Conservation (phyloP, 306 rosid genomes). For the Canavalia gladiata region DNA sequence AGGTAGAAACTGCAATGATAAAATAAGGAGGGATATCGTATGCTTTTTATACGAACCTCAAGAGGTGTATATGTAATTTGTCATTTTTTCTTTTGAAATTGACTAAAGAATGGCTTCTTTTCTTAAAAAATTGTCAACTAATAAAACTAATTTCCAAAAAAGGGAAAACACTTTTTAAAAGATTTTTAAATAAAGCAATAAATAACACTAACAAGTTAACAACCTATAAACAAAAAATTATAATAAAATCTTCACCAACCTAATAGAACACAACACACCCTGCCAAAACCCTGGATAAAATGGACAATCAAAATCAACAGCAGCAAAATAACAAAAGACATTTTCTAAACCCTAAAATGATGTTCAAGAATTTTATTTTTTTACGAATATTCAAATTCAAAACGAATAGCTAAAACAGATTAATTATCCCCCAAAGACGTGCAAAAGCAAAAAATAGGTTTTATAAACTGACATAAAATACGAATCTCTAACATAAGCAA, state of each 20-base stretch:
- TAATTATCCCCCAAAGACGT: neutral
- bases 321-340: conserved; percentile 4
- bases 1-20: too few relatives aligned
- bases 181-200: neutral
- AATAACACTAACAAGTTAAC: neutral
- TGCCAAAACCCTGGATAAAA: neutral
- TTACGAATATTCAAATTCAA: neutral
- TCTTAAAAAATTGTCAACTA: neutral
- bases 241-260: neutral
- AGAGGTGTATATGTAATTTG: too few relatives aligned
- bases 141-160: neutral
- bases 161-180: neutral
- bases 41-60: too few relatives aligned
- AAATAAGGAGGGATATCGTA: too few relatives aligned
- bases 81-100: neutral
- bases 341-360: neutral
- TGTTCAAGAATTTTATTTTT: neutral
- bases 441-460: neutral
- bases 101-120: neutral
- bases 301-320: conserved; percentile 12
- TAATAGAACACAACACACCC: neutral
- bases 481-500: neutral
- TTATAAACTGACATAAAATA: neutral
- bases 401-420: neutral
- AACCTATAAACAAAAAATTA: neutral